phyloP scores from a whole-genome alignment of 2,329 filamentous ascomycete species.

The Scleromitrula shiraiana region DNA sequence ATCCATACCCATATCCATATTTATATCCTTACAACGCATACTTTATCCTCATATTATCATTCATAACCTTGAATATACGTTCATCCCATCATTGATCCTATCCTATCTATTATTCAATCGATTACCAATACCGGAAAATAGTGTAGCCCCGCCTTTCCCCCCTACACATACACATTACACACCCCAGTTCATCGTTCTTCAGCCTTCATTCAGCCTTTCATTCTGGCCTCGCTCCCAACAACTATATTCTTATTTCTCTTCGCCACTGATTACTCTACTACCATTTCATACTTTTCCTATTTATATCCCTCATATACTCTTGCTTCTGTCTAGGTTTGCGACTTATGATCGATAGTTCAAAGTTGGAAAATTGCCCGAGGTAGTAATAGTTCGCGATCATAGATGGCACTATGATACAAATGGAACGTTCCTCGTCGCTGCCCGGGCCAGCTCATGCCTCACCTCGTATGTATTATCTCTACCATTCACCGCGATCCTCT shows the following conservation, averaged over 20 bases:
- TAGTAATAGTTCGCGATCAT: conserved; percentile 9
- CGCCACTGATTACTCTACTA: conserved; percentile 1
- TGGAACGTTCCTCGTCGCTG: conserved; percentile 31
- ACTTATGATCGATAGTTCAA: background rate
- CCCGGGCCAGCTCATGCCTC: conserved; percentile 30
- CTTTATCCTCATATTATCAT: no score
- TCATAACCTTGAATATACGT: no score
- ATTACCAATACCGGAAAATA: conserved; percentile 1
- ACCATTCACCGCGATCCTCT: background rate
- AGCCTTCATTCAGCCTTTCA: conserved; percentile 8
- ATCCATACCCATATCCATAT: no score
- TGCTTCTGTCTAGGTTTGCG: background rate
- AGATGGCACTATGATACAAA: conserved; percentile 31
- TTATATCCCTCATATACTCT: no score
- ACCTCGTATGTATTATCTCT: conserved; percentile 27
- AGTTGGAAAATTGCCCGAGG: background rate
- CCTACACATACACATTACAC: no score
- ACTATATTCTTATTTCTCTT: background rate
- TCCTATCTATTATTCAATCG: no score
- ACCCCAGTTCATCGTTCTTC: background rate
- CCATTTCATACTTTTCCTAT: no score
- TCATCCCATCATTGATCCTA: no score
- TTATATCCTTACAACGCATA: no score
- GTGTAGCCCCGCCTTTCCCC: conserved; percentile 4
- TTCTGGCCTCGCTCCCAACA: background rate